phyloP scores from a whole-genome alignment of 768 basidiomycete genomes.

The Lyophyllum decastes region DNA sequence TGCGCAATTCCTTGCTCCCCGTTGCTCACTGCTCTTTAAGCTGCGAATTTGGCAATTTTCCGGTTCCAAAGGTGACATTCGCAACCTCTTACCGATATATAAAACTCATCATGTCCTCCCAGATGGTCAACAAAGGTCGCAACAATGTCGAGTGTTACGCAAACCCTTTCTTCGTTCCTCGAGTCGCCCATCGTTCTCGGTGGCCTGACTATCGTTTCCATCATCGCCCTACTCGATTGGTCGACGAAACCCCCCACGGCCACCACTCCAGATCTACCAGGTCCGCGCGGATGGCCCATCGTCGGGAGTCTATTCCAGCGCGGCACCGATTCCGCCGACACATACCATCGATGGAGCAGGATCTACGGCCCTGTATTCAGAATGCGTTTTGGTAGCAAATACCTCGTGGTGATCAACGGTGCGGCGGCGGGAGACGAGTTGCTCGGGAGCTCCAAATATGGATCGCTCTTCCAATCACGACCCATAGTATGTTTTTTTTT shows the following conservation, averaged over 20 bases:
- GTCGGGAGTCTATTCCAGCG: constrained; percentile 17
- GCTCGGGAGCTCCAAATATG: constrained; percentile 13
- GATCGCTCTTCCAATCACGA: constrained; percentile 14
- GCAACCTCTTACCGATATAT: too few species aligned
- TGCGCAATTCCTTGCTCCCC: too few species aligned
- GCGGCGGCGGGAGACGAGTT: constrained; percentile 16
- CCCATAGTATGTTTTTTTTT: constrained; percentile 11
- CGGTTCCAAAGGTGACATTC: too few species aligned
- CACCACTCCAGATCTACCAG: constrained; percentile 14
- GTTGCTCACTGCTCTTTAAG: too few species aligned
- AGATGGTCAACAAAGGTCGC: too few species aligned
- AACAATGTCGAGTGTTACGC: too few species aligned
- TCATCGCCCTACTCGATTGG: too few species aligned
- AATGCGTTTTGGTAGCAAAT: constrained; percentile 15
- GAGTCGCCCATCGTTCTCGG: too few species aligned
- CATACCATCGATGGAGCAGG: constrained; percentile 17
- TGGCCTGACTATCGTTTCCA: too few species aligned
- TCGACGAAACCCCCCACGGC: background rate
- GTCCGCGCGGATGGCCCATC: constrained; percentile 17
- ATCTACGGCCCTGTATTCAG: constrained; percentile 18
- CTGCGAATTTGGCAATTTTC: too few species aligned
- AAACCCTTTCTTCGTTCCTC: too few species aligned
- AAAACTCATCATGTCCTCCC: too few species aligned
- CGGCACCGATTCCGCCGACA: constrained; percentile 15
- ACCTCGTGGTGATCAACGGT: constrained; percentile 14